Percentiles rank a stretch among this genome's conserved stretches.
phyloP scores from a whole-genome alignment of 176 grass and related monocot species.

The Dendrocalamus sinicus region DNA sequence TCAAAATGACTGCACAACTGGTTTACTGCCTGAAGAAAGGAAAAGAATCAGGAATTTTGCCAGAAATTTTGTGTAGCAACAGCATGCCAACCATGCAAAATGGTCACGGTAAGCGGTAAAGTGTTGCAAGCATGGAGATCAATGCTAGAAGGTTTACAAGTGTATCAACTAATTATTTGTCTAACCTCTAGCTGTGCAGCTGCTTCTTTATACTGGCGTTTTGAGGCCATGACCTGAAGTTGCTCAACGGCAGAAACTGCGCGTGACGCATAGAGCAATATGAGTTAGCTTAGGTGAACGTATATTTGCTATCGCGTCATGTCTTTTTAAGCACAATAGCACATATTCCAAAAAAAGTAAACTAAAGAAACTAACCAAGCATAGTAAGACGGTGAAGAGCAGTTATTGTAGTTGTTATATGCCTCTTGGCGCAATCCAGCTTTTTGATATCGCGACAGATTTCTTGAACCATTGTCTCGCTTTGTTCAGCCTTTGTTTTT shows the following conservation, averaged over 20 bases:
- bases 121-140: constrained; percentile 12
- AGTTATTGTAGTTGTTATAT: constrained; percentile 97
- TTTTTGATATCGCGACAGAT: constrained; percentile 99
- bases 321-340: constrained; percentile 13
- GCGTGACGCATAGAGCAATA: constrained; percentile 20
- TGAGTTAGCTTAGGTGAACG: constrained; percentile 22
- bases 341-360: constrained; percentile 7
- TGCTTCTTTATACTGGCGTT: constrained; percentile 97
- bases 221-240: constrained; percentile 99
- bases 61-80: background rate
- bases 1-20: constrained; percentile 98
- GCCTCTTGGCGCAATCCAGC: constrained; percentile 93
- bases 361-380: constrained; percentile 69
- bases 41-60: constrained; percentile 24
- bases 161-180: constrained; percentile 32
- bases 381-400: constrained; percentile 98
- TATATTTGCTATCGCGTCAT: background rate
- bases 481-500: constrained; percentile 92
- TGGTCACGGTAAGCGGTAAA: background rate
- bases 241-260: constrained; percentile 95
- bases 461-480: constrained; percentile 99
- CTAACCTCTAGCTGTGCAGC: constrained; percentile 94
- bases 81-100: constrained; percentile 6
- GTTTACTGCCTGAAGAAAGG: constrained; percentile 82
- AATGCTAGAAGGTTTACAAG: constrained; percentile 4